Conservation (phyloP, 176 grass and related monocot genomes). For the Eragrostis curvula region DNA sequence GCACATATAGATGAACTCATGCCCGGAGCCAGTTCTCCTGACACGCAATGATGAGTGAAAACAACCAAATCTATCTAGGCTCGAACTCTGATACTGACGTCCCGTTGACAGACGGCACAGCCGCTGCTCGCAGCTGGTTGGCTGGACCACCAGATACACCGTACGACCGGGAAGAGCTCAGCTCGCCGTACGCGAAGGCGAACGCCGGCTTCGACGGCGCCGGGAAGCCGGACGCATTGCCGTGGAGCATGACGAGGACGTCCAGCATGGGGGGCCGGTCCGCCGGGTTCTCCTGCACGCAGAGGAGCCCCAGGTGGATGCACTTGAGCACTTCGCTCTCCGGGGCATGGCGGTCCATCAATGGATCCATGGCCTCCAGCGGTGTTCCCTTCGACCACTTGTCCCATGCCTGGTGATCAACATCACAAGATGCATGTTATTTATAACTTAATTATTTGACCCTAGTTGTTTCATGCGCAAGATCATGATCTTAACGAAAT, state of each 20-base stretch:
- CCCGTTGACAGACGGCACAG: not conserved
- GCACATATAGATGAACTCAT: too few species aligned
- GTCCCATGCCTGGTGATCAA: slow-evolving; percentile 30
- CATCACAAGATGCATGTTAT: not conserved
- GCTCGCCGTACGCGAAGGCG: not conserved
- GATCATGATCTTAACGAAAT: too few species aligned
- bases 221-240: not conserved
- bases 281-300: slow-evolving; percentile 37
- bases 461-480: not conserved
- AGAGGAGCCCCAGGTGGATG: slow-evolving; percentile 42
- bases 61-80: not conserved
- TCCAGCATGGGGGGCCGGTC: slow-evolving; percentile 20
- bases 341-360: not conserved
- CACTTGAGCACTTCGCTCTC: slow-evolving; percentile 39
- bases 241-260: slow-evolving; percentile 37
- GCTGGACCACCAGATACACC: not conserved
- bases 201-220: slow-evolving; percentile 33
- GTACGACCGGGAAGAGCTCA: not conserved
- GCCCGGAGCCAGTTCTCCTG: too few species aligned
- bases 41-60: too few species aligned
- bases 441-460: not conserved
- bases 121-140: not conserved
- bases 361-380: slow-evolving; percentile 17
- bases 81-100: slow-evolving; percentile 19
- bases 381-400: slow-evolving; percentile 16